Percentiles rank a stretch among this genome's conserved stretches.
These are phyloP conservation scores for Diaporthe caulivora DNA, from an alignment of 2,329 filamentous ascomycete genomes.

Conservation along the genomic window DNA sequence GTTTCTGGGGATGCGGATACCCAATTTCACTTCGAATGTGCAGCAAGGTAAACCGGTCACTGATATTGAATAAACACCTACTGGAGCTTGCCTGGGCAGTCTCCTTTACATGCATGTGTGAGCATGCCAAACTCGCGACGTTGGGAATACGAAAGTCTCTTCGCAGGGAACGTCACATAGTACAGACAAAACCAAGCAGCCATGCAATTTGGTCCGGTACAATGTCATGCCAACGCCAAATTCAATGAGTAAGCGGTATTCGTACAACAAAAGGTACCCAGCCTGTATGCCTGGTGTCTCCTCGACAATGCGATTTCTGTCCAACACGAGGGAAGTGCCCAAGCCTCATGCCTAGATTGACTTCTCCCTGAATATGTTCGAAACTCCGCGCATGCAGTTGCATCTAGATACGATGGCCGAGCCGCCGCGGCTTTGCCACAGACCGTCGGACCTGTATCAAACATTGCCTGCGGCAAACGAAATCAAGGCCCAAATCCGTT, in stretches of 20 bases:
- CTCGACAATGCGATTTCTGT: slow-evolving; percentile 5
- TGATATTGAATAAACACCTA: neutral
- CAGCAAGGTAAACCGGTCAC: neutral
- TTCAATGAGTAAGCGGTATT: neutral
- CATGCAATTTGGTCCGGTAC: neutral
- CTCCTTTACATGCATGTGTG: neutral
- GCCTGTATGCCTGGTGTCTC: neutral
- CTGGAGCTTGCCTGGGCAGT: neutral
- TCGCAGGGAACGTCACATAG: neutral
- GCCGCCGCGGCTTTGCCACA: neutral
- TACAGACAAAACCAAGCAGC: neutral
- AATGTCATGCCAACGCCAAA: slow-evolving; percentile 1
- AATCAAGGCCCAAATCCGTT: neutral
- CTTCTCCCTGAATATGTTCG: neutral
- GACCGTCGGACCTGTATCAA: neutral
- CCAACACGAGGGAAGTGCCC: neutral
- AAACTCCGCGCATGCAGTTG: slow-evolving; percentile 17
- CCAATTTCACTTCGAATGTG: too few species aligned
- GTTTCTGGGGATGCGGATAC: too few species aligned
- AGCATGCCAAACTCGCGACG: neutral
- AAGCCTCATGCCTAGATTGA: neutral
- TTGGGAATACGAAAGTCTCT: neutral
- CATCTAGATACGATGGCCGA: neutral
- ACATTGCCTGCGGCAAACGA: neutral
- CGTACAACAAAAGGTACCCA: slow-evolving; percentile 12